Percentiles rank a stretch among this genome's conserved stretches.
These are phyloP conservation scores for Vanilla planifolia DNA, from an alignment of 106 monocot species.

Conservation along the genomic window DNA sequence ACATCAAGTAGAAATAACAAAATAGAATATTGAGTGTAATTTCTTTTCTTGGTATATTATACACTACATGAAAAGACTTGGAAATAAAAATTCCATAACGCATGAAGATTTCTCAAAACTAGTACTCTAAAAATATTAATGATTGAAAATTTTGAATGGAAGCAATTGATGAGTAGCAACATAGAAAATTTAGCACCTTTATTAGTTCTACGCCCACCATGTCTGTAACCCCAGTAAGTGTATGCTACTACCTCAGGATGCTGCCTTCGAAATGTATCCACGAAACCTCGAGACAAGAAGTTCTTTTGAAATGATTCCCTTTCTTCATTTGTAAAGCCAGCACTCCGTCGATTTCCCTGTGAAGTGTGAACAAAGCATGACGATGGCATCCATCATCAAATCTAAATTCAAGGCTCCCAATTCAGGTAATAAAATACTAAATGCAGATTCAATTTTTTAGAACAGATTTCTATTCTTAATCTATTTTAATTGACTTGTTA, in stretches of 20 bases:
- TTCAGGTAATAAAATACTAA: too few species aligned
- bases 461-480: too few species aligned
- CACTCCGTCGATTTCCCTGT: conserved; percentile 86
- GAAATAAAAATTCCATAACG: too few species aligned
- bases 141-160: neutral
- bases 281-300: conserved; percentile 74
- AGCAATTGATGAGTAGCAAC: neutral
- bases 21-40: neutral
- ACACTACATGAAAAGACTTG: neutral
- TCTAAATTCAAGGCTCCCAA: neutral
- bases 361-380: neutral
- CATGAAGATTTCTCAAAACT: too few species aligned
- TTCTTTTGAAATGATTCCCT: conserved; percentile 70
- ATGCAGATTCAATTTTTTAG: too few species aligned
- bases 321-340: conserved; percentile 88
- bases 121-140: neutral
- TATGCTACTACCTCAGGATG: conserved; percentile 75
- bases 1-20: neutral
- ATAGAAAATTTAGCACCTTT: conserved; percentile 37
- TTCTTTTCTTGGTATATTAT: neutral
- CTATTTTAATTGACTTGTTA: too few species aligned
- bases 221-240: conserved; percentile 88
- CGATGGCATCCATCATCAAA: neutral
- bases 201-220: conserved; percentile 76
- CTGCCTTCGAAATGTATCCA: conserved; percentile 86